These are phyloP conservation scores for Suillus tomentosus DNA, from an alignment of 768 basidiomycete species.

Conservation along the genomic window DNA sequence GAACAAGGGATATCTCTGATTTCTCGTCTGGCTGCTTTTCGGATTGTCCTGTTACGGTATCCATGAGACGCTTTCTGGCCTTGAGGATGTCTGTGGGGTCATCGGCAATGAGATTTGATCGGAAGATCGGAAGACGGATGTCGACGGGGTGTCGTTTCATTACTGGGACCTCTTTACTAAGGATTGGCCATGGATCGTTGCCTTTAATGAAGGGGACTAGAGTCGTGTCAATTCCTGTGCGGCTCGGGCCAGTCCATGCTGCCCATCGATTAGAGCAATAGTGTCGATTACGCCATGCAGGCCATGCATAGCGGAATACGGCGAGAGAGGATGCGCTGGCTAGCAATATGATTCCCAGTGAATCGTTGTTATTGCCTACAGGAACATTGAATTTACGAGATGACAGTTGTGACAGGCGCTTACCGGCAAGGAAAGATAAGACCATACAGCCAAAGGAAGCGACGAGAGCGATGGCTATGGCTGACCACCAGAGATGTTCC, in stretches of 20 bases:
- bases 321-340: conserved; percentile 1
- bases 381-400: background rate
- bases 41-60: background rate
- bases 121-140: background rate
- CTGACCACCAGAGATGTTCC: conserved; percentile 7
- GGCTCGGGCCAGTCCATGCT: conserved; percentile 4
- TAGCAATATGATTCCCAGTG: background rate
- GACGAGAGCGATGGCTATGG: conserved; percentile 3
- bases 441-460: background rate
- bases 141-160: conserved; percentile 5
- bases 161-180: background rate
- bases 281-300: conserved; percentile 8
- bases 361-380: conserved; percentile 5
- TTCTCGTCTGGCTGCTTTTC: background rate
- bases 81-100: conserved; percentile 7
- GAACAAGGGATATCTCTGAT: background rate
- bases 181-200: background rate
- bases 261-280: conserved; percentile 5
- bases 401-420: background rate
- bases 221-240: conserved; percentile 1
- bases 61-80: background rate
- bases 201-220: conserved; percentile 1
- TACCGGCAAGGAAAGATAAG: conserved; percentile 3
- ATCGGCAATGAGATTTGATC: background rate
- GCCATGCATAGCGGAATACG: conserved; percentile 6